Conservation (phyloP, 345 rosid genomes). For the Populus ilicifolia region DNA sequence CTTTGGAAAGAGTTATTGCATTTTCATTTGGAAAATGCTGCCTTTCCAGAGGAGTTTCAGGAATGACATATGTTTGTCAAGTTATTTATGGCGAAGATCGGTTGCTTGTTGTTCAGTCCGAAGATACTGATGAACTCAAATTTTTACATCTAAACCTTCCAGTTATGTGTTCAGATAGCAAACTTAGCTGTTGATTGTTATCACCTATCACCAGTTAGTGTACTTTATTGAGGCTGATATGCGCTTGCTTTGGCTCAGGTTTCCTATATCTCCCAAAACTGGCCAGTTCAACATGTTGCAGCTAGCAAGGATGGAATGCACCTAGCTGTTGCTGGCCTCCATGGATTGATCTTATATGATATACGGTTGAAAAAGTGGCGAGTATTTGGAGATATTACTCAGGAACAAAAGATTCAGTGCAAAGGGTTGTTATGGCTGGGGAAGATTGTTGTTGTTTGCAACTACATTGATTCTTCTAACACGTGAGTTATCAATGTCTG, state of each 20-base stretch:
- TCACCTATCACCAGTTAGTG: slow-evolving; percentile 16
- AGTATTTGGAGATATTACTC: slow-evolving; percentile 91
- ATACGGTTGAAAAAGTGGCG: slow-evolving; percentile 83
- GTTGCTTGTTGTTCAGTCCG: slow-evolving; percentile 92
- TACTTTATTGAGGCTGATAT: slow-evolving; percentile 26
- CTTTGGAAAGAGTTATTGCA: slow-evolving; percentile 75
- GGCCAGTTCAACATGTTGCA: slow-evolving; percentile 99
- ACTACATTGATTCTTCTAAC: slow-evolving; percentile 69
- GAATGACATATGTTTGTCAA: slow-evolving; percentile 87
- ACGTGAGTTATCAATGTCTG: slow-evolving; percentile 46
- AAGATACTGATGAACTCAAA: slow-evolving; percentile 88
- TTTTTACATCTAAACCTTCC: slow-evolving; percentile 91
- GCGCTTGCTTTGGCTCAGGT: slow-evolving; percentile 50
- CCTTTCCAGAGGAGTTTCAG: slow-evolving; percentile 88
- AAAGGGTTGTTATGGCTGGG: slow-evolving; percentile 94
- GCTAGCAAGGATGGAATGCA: slow-evolving; percentile 97
- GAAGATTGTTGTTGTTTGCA: slow-evolving; percentile 91
- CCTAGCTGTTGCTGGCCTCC: slow-evolving; percentile 91
- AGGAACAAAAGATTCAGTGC: slow-evolving; percentile 93
- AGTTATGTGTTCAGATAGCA: slow-evolving; percentile 43
- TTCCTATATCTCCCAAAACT: slow-evolving; percentile 82
- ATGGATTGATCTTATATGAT: slow-evolving; percentile 87
- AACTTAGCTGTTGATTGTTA: slow-evolving; percentile 3
- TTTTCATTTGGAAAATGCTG: slow-evolving; percentile 98
- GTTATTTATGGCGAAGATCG: slow-evolving; percentile 95